phyloP scores from a whole-genome alignment of 345 rosid genomes.

The Acer saccharum region DNA sequence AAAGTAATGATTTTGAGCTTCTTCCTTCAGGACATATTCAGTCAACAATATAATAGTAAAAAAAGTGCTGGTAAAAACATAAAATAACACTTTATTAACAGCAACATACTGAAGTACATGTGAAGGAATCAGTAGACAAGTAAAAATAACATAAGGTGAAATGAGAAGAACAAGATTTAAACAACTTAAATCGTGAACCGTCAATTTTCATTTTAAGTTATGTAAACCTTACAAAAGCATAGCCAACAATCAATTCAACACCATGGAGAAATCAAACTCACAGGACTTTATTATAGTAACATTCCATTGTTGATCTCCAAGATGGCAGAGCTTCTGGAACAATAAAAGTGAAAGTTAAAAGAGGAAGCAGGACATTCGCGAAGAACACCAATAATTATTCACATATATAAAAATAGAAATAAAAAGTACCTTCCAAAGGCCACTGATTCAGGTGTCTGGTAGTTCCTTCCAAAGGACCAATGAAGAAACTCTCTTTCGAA shows the following conservation, averaged over 20 bases:
- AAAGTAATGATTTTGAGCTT: background rate
- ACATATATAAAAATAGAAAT: background rate
- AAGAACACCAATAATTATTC: background rate
- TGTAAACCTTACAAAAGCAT: background rate
- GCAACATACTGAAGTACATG: no score
- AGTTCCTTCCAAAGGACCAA: constrained; percentile 59
- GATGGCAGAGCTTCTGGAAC: constrained; percentile 61
- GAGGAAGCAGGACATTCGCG: constrained; percentile 6
- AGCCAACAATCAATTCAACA: background rate
- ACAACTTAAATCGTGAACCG: background rate
- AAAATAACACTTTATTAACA: no score
- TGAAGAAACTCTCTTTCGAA: constrained; percentile 66
- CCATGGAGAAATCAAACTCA: constrained; percentile 32
- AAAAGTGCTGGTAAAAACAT: no score
- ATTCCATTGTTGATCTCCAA: constrained; percentile 68
- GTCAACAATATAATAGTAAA: background rate
- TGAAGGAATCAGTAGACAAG: no score
- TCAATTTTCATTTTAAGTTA: background rate
- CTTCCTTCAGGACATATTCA: background rate
- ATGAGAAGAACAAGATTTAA: no score
- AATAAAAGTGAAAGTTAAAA: background rate
- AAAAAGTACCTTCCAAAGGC: constrained; percentile 65
- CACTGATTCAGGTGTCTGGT: constrained; percentile 55
- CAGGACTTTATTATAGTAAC: constrained; percentile 47
- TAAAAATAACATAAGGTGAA: no score